phyloP scores from a whole-genome alignment of 2,329 filamentous ascomycete genomes.

The Graphium sp. region DNA sequence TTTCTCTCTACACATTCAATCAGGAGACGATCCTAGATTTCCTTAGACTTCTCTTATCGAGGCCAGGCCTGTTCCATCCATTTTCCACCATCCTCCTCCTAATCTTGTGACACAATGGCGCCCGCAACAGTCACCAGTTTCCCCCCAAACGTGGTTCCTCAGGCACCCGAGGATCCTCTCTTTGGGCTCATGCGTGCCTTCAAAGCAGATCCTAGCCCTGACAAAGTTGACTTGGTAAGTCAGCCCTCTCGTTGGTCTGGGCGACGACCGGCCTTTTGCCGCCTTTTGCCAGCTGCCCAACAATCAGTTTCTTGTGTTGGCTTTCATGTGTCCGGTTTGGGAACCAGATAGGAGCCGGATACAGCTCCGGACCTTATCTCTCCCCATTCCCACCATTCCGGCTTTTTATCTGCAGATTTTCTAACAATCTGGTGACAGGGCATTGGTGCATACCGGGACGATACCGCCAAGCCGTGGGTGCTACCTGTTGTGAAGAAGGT shows the following conservation, averaged over 20 bases:
- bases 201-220: conserved; percentile 55
- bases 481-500: conserved; percentile 95
- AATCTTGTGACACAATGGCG: conserved; percentile 4
- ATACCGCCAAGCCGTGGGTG: conserved; percentile 95
- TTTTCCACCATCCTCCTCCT: too few species aligned
- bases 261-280: neutral
- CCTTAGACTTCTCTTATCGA: too few species aligned
- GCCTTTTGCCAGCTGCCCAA: too few species aligned
- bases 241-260: neutral
- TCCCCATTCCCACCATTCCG: neutral
- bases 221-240: conserved; percentile 84
- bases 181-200: conserved; percentile 87
- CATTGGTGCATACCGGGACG: conserved; percentile 86
- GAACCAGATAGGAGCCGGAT: too few species aligned
- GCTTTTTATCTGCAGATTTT: conserved; percentile 4
- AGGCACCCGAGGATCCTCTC: conserved; percentile 86
- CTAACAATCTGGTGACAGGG: conserved; percentile 21
- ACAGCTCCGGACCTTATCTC: neutral
- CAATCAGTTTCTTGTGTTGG: too few species aligned
- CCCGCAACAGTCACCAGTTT: conserved; percentile 44
- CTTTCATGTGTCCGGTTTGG: too few species aligned
- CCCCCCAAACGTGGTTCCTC: conserved; percentile 59
- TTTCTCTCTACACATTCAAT: too few species aligned
- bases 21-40: too few species aligned
- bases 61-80: too few species aligned